A percentile compares a stretch with the other conserved stretches of the same genome.
Conservation (phyloP, 1,284 basidiomycete species). For the Ustilago shanxiensis region DNA sequence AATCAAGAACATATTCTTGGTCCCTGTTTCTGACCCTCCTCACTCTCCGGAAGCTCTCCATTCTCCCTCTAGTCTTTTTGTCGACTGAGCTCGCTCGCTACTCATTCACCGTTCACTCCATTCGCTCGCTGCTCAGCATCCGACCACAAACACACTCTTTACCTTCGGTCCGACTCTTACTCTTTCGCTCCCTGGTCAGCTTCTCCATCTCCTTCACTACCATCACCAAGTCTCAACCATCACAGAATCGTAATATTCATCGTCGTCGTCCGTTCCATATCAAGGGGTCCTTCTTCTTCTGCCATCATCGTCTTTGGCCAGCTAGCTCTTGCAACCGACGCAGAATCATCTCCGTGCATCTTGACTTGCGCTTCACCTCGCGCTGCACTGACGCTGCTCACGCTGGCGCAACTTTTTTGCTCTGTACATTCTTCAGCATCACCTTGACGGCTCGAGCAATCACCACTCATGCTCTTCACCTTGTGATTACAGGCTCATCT, state of each 20-base stretch:
- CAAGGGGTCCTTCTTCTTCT: neutral
- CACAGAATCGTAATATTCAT: neutral
- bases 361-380: neutral
- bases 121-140: neutral
- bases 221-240: neutral
- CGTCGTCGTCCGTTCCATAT: neutral
- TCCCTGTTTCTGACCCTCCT: neutral
- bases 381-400: neutral
- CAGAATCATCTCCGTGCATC: neutral
- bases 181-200: neutral
- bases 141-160: neutral
- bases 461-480: neutral
- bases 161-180: neutral
- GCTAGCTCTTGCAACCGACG: neutral
- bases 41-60: neutral
- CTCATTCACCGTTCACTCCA: slow-evolving; percentile 2
- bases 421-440: neutral
- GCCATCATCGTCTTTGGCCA: neutral
- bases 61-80: neutral
- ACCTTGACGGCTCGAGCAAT: neutral
- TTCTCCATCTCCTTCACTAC: neutral
- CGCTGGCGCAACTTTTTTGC: neutral
- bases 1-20: too few species aligned
- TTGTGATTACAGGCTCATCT: neutral
- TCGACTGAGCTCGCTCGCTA: neutral